Evolutionary conservation across 192 early-diverging fungal species (phyloP), one percentile per base, ranked within the genome.

Genomic region (Umbelopsis sp.): DNA sequence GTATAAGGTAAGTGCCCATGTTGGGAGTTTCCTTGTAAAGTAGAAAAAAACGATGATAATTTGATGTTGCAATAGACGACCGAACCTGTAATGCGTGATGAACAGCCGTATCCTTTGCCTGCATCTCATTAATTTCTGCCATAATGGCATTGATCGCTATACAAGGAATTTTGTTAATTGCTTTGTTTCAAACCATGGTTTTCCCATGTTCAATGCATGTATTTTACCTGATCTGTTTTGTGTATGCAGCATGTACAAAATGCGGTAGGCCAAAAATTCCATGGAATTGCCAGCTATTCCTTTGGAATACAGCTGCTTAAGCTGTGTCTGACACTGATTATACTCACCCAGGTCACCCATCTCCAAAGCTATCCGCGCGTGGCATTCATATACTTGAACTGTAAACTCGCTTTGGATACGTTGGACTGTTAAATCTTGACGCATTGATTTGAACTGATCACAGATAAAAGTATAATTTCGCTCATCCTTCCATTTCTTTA

Each of bases 351-450:
- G 83, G 74, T 99, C 97, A 49, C 92, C 85, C 82, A 92, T 96
- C 79, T 98, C 97, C 50, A 99, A 75, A 13, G 97, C 97, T 70
- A 99, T 98, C 49, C 97, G 81, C 18, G 95, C 96, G 82, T 99
- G 95, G 18, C 84, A 86, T 78, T 99, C 96, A 78, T 99, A 99
- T 2, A 98, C 96, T 53, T 87, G 82, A 10, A 95, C 94, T 8
- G 97, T 97, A 74, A 99, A 97, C 16, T 90, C 91, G 74, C 95
- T 96, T 51, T 92, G 87, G 46, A 99, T 95, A 49, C 91, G 85
- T 87, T 99, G 97, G 81, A 94, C 97, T 11, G 95, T 97, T 71
- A 99, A 83, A 75, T 99, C 97, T 71, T 99, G 97, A 25, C 97
- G 89, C 70, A 99, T 66, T 53, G 91, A 92, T 76, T 99, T 99